Evolutionary conservation across 805 yeast species (phyloP).

Genomic region (Wickerhamiella lipophila): DNA sequence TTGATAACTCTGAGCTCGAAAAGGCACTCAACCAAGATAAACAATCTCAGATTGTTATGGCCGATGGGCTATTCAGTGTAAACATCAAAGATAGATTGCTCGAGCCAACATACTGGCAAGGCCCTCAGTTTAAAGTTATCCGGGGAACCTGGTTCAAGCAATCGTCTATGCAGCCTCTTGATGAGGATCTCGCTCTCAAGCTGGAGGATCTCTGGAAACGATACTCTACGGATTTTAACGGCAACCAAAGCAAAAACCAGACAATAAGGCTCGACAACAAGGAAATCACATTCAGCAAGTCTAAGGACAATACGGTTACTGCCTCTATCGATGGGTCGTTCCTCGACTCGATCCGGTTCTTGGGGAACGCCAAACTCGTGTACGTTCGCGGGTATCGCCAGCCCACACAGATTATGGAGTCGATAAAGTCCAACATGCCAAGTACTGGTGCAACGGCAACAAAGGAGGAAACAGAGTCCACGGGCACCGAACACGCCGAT

Average conservation of each 20-base stretch:
- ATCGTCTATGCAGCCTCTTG: slow-evolving; percentile 35
- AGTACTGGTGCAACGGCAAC: not conserved
- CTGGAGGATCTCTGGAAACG: slow-evolving; percentile 44
- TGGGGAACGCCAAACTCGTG: not conserved
- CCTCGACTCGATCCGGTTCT: slow-evolving; percentile 2
- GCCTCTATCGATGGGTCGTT: slow-evolving; percentile 4
- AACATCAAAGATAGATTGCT: slow-evolving; percentile 43
- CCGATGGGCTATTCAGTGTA: slow-evolving; percentile 68
- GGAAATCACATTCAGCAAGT: not conserved
- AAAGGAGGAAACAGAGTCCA: not conserved
- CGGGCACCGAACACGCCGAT: not conserved
- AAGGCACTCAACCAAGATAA: slow-evolving; percentile 25
- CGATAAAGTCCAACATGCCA: not conserved
- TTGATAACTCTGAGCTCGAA: slow-evolving; percentile 56
- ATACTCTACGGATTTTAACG: slow-evolving; percentile 27
- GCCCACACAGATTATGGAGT: not conserved
- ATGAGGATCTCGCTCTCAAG: slow-evolving; percentile 40
- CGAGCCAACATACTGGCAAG: slow-evolving; percentile 74
- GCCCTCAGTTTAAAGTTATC: slow-evolving; percentile 70
- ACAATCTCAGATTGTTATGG: slow-evolving; percentile 49
- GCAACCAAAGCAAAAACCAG: slow-evolving; percentile 20
- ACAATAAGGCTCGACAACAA: not conserved
- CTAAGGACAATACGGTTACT: not conserved
- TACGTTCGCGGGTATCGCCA: slow-evolving; percentile 7
- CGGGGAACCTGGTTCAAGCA: slow-evolving; percentile 73